Evolutionary conservation across 202 grass and related monocot species (phyloP), one percentile per base, ranked within the genome.

Genomic region (Schoenoplectus triqueter): DNA sequence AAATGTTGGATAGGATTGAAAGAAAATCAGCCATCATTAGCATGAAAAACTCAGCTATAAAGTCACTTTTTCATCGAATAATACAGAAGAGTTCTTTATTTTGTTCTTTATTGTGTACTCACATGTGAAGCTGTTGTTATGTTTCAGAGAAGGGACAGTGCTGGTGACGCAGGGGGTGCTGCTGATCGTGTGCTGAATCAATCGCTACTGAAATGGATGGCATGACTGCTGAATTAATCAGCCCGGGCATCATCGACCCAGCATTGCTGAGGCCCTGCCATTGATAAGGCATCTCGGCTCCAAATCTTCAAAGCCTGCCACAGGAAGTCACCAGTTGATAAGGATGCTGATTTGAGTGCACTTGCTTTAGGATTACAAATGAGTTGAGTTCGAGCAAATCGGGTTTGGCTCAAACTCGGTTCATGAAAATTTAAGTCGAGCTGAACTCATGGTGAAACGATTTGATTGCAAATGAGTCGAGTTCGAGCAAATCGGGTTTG

Each of bases 231-330:
- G 93, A 97, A 97, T 91, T 42, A 97, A 97, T 82, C 91, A 31
- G 94, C 22, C 94, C 94, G 42, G 94, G 94, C 70, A 97, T 97
- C 79, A 97, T 97, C 3, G 95, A 97, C 73, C 92, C 95, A 1
- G 95, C 95, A 10, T 76, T 97, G 82, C 90, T 97, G 41, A 92
- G 95, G 88, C 95, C 95, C 10, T 91, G 95, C 0, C 95, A 92
- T 83, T 85, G 95, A 97, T 44, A 92, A 97, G 65, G 82, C 84
- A 10, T 97, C 95, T 50, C 82, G 95, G 70, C 81, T 86, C 15
- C 92, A 94, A 73, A 97, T 97, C 65, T 97, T 97, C 77, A 97
- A 97, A 83, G 90, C 95, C 15, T 97, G 95, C 73, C 87, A 94
- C 2, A 93, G 95, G 82, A 97, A 94, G 81, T 97, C 95, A 17